Percentiles rank a stretch among this genome's conserved stretches.
Evolutionary conservation across 768 basidiomycete species (phyloP).

Genomic region (Tricholoma sp.): DNA sequence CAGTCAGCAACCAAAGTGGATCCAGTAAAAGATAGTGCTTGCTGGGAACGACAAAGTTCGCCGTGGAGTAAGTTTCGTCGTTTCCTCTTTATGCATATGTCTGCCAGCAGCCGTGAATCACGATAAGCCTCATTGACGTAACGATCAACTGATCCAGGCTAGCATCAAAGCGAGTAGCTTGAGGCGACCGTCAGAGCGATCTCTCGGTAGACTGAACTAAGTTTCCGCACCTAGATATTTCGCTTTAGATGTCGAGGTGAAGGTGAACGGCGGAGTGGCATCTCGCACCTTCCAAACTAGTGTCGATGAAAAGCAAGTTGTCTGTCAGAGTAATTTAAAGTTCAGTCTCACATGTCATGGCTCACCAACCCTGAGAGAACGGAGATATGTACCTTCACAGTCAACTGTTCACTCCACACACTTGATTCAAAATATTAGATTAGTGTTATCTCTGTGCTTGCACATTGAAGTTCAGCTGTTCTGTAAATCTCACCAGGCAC

Average conservation of each 20-base stretch:
- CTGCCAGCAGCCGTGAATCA: neutral
- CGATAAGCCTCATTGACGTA: neutral
- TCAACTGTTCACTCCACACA: neutral
- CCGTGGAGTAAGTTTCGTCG: neutral
- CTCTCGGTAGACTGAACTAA: neutral
- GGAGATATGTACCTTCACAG: neutral
- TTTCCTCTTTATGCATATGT: neutral
- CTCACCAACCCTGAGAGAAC: neutral
- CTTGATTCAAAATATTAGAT: neutral
- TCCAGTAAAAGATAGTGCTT: neutral
- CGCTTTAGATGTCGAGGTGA: neutral
- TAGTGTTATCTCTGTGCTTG: neutral
- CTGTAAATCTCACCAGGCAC: too few species aligned
- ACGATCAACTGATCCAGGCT: neutral
- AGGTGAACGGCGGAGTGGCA: neutral
- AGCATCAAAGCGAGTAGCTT: neutral
- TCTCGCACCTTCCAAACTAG: neutral
- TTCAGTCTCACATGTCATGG: neutral
- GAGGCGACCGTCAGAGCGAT: neutral
- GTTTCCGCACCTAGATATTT: neutral
- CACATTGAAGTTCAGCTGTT: neutral
- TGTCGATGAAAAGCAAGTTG: neutral
- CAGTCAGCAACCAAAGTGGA: neutral
- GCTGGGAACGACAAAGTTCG: neutral
- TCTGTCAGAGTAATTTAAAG: neutral